Evolutionary conservation across 1,284 basidiomycete genomes (phyloP).

Genomic region (Athelia psychrophila): DNA sequence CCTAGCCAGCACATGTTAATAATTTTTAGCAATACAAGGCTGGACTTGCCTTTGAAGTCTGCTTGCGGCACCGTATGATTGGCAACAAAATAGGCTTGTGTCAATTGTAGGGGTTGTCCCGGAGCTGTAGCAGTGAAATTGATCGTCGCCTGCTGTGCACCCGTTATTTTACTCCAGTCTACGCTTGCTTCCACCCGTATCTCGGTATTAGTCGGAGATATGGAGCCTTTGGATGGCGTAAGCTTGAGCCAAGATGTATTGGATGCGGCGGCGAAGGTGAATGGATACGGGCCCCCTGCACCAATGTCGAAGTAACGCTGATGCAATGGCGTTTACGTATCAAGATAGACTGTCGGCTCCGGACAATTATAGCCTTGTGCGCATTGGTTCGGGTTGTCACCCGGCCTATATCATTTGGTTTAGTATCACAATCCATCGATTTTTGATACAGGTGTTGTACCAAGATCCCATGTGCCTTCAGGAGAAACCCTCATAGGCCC

Average conservation of each 20-base stretch:
- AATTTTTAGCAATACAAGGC: too few relatives aligned
- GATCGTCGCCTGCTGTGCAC: conserved; percentile 39
- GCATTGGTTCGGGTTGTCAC: conserved; percentile 59
- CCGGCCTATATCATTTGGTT: conserved; percentile 41
- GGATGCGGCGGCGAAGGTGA: conserved; percentile 50
- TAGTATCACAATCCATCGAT: neutral
- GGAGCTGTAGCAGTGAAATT: conserved; percentile 44
- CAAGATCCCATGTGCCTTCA: conserved; percentile 59
- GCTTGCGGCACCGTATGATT: conserved; percentile 33
- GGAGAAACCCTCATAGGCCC: conserved; percentile 61
- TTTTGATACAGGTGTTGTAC: conserved; percentile 27
- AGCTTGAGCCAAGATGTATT: conserved; percentile 56
- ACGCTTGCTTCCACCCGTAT: conserved; percentile 54
- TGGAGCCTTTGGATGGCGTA: conserved; percentile 42
- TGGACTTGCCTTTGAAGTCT: conserved; percentile 45
- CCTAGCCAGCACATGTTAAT: conserved; percentile 29
- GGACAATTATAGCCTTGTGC: conserved; percentile 47
- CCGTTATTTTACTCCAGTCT: conserved; percentile 57
- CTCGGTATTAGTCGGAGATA: conserved; percentile 49
- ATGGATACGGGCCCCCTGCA: conserved; percentile 56
- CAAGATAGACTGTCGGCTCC: conserved; percentile 47
- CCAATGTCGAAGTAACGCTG: conserved; percentile 60
- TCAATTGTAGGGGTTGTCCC: conserved; percentile 32
- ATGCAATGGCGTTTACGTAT: conserved; percentile 50
- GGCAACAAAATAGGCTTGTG: conserved; percentile 40